These are phyloP conservation scores for Actinidia polygama DNA, from an alignment of 179 eudicot species.

Conservation along the genomic window DNA sequence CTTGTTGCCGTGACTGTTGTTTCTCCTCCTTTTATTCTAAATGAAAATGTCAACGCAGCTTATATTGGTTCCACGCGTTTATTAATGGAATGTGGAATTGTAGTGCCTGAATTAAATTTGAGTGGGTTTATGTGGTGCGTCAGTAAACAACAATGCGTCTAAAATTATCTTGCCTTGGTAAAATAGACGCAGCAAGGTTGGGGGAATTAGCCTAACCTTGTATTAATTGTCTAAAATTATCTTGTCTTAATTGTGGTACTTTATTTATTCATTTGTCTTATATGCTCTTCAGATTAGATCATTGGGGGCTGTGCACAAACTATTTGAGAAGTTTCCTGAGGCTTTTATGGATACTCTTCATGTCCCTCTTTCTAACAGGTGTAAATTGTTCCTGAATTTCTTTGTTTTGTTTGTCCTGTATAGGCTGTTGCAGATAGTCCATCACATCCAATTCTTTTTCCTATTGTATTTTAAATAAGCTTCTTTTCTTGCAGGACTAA, in stretches of 20 bases:
- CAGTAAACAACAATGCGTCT: too few species aligned
- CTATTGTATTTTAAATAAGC: slow-evolving; percentile 3
- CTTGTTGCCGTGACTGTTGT: too few species aligned
- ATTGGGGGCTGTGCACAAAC: slow-evolving; percentile 87
- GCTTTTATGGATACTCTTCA: slow-evolving; percentile 86
- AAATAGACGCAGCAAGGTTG: too few species aligned
- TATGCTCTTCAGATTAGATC: slow-evolving; percentile 77
- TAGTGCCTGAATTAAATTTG: too few species aligned
- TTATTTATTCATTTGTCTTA: neutral
- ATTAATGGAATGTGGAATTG: too few species aligned
- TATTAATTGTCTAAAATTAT: too few species aligned
- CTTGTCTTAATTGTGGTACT: neutral
- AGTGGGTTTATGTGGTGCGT: too few species aligned
- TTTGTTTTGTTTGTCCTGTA: neutral
- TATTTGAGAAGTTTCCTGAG: slow-evolving; percentile 90
- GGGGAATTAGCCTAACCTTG: too few species aligned
- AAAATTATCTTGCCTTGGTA: too few species aligned
- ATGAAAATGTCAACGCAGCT: too few species aligned
- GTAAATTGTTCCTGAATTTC: neutral
- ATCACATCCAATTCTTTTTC: neutral
- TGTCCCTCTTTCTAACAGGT: slow-evolving; percentile 58
- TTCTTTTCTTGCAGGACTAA: slow-evolving; percentile 59
- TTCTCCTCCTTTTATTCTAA: too few species aligned
- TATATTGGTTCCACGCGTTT: too few species aligned
- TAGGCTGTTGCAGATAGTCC: neutral